phyloP scores from a whole-genome alignment of 2,329 filamentous ascomycete species.

The Epichloe gansuensis region DNA sequence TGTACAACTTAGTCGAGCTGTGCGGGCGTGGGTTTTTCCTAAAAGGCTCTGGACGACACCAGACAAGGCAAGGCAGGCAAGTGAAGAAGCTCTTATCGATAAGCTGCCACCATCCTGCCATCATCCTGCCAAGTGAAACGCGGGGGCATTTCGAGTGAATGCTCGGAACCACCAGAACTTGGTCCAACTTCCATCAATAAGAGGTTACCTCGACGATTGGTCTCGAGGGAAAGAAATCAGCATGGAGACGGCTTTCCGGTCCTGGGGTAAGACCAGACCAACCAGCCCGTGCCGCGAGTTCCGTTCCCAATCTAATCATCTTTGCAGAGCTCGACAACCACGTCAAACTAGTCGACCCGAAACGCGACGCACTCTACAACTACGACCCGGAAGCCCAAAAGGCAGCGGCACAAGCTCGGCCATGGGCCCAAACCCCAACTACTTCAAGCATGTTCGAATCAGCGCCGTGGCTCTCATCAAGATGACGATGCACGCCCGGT shows the following conservation, averaged over 20 bases:
- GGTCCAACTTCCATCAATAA: neutral
- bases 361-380: conserved; percentile 81
- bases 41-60: no score
- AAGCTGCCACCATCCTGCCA: neutral
- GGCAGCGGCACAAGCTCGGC: conserved; percentile 47
- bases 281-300: neutral
- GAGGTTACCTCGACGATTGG: neutral
- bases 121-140: no score
- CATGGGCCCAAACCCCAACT: conserved; percentile 71
- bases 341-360: conserved; percentile 69
- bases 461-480: conserved; percentile 89
- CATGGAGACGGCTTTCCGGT: neutral
- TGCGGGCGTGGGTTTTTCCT: no score
- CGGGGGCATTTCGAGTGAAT: neutral
- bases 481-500: conserved; percentile 99
- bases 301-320: neutral
- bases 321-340: conserved; percentile 80
- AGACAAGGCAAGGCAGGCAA: no score
- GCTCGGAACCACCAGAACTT: neutral
- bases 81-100: neutral
- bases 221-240: neutral
- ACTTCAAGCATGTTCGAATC: conserved; percentile 91
- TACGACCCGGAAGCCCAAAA: conserved; percentile 63
- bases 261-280: neutral
- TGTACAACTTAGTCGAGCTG: no score